Evolutionary conservation across 192 early-diverging fungal genomes (phyloP), one percentile per base, ranked within the genome.

Genomic region (Chytriomyces hyalinus): DNA sequence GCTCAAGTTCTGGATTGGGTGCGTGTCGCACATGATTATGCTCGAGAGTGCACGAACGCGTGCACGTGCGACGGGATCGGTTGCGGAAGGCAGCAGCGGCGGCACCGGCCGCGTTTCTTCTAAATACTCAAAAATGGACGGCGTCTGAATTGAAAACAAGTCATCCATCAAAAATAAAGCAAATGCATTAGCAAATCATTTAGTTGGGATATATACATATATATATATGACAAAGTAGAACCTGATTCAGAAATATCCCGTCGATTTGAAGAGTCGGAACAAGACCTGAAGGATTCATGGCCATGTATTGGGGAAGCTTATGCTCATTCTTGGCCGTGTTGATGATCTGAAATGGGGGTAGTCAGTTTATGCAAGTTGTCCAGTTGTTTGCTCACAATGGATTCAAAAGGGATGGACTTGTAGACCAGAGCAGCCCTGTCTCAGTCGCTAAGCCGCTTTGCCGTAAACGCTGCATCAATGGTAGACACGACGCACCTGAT

Each of bases 91-190:
- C 10, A 70, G 26, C 20, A 70, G 50, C 20, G 68, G 68, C 26
- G 10, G 3, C 8, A 3, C 3, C n/a, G 68, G 68, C 24, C 20
- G n/a, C 68, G 26, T 45, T 57, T 70, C 68, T 70, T 70, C 68
- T 3, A 70, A 50, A 53, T 70, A 70, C 26, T 70, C 68, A n/a
- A 70, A 26, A 26, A 70, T 70, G 17, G 49, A 22, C 3, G 50
- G 47, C 6, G 49, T 24, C 36, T 70, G 36, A 36, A 36, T 36
- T 36, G 36, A 36, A 36, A 36, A 36, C 0, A 36, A 36, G 36
- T 4, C 36, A 36, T 36, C 36, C 36, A 36, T 36, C 36, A 36
- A 36, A 36, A 36, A 36, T 2, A 36, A 26, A 36, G 36, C 36
- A 26, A 36, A 36, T 36, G 36, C 36, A 36, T 36, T 36, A 36